These are phyloP conservation scores for Pichia exigua DNA, from an alignment of 805 yeast species.

Conservation along the genomic window DNA sequence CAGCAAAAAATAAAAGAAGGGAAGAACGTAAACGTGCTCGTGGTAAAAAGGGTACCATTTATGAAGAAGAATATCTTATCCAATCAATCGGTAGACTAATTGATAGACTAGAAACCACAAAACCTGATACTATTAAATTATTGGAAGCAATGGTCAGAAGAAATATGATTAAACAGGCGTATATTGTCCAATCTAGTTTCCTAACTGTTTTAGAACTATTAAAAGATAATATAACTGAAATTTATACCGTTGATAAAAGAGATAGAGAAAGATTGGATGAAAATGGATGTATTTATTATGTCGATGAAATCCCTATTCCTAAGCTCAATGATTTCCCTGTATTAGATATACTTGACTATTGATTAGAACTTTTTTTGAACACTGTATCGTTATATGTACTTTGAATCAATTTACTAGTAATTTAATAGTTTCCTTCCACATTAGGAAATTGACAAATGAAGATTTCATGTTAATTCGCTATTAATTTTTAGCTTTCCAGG, in stretches of 20 bases:
- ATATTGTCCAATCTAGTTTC: slow-evolving; percentile 65
- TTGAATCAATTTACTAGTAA: not conserved
- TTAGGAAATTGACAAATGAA: not conserved
- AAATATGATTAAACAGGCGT: slow-evolving; percentile 68
- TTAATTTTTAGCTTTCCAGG: not conserved
- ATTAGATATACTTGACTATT: slow-evolving; percentile 52
- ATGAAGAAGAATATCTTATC: slow-evolving; percentile 92
- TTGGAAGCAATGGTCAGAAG: slow-evolving; percentile 74
- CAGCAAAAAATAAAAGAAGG: slow-evolving; percentile 86
- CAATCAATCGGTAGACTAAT: slow-evolving; percentile 81
- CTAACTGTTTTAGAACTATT: slow-evolving; percentile 48
- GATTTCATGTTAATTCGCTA: not conserved
- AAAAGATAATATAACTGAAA: slow-evolving; percentile 59
- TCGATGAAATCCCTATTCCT: slow-evolving; percentile 73
- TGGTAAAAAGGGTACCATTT: slow-evolving; percentile 95
- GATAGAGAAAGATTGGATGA: slow-evolving; percentile 89
- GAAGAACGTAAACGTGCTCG: slow-evolving; percentile 94
- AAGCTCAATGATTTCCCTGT: slow-evolving; percentile 54
- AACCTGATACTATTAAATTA: slow-evolving; percentile 63
- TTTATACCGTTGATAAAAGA: slow-evolving; percentile 71
- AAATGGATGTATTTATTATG: slow-evolving; percentile 70
- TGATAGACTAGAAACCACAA: slow-evolving; percentile 70
- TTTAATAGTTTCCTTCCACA: not conserved
- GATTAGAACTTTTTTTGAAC: slow-evolving; percentile 1
- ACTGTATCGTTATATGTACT: too few species aligned